A percentile compares a stretch with the other conserved stretches of the same genome.
Evolutionary conservation across 2,329 filamentous ascomycete genomes (phyloP).

Genomic region (Cryphonectria parasitica): DNA sequence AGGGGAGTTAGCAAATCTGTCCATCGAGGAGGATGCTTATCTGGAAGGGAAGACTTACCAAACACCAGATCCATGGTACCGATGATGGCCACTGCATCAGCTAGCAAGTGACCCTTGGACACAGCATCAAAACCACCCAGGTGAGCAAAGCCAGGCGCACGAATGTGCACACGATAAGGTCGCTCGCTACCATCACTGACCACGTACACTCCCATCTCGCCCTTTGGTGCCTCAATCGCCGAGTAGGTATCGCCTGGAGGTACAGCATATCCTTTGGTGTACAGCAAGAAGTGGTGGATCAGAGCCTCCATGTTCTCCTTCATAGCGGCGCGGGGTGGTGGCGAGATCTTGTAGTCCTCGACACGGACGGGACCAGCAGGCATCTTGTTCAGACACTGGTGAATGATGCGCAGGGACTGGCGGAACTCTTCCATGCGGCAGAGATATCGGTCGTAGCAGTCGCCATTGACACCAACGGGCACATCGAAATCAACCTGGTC

Average conservation of each 20-base stretch:
- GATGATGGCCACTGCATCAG: constrained; percentile 96
- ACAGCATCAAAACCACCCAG: constrained; percentile 93
- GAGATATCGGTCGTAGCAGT: constrained; percentile 98
- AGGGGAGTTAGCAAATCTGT: constrained; percentile 39
- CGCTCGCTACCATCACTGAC: constrained; percentile 96
- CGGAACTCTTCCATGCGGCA: constrained; percentile 99
- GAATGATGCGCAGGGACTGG: constrained; percentile 95
- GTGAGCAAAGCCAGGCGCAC: constrained; percentile 95
- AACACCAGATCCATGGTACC: constrained; percentile 89
- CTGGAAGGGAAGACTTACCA: constrained; percentile 57
- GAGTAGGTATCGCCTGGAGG: constrained; percentile 98
- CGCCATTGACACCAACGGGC: constrained; percentile 92
- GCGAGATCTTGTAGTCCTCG: constrained; percentile 98
- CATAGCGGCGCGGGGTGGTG: constrained; percentile 95
- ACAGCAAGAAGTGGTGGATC: constrained; percentile 98
- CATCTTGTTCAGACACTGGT: constrained; percentile 99
- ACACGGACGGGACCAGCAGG: constrained; percentile 90
- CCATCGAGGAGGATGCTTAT: background rate
- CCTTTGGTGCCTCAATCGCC: constrained; percentile 98
- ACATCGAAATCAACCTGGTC: constrained; percentile 98
- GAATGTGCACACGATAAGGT: constrained; percentile 96
- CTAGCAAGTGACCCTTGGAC: constrained; percentile 86
- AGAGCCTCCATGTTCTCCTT: constrained; percentile 99
- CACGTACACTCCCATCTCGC: constrained; percentile 97
- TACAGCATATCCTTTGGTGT: constrained; percentile 97